Evolutionary conservation across 441 rosid species (phyloP).

Genomic region (Adansonia madagascariensis): DNA sequence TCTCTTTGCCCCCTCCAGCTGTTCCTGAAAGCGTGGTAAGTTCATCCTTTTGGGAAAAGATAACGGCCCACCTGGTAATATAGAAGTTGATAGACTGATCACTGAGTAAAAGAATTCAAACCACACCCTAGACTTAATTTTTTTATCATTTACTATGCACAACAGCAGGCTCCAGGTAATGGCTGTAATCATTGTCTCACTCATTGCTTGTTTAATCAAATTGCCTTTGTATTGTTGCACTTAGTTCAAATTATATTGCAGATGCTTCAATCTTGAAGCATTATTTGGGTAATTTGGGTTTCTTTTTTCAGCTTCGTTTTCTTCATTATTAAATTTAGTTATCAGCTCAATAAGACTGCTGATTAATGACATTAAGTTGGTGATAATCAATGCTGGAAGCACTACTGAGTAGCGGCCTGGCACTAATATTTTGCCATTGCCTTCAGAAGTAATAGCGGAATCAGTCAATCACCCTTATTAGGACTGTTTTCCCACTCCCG

Average conservation of each 20-base stretch:
- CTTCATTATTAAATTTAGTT: conserved; percentile 3
- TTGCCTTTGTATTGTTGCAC: neutral
- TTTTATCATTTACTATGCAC: neutral
- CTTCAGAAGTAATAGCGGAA: neutral
- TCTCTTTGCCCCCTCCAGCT: conserved; percentile 73
- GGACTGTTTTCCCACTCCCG: neutral
- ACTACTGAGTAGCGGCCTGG: neutral
- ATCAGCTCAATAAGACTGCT: neutral
- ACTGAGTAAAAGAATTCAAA: conserved; percentile 5
- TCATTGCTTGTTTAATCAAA: neutral
- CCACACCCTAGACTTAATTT: neutral
- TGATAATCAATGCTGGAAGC: neutral
- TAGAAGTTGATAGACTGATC: conserved; percentile 7
- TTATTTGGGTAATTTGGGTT: neutral
- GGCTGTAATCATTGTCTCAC: neutral
- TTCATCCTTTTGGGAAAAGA: conserved; percentile 20
- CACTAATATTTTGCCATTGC: neutral
- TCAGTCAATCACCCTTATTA: neutral
- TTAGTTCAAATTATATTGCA: conserved; percentile 1
- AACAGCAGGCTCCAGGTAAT: neutral
- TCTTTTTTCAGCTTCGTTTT: neutral
- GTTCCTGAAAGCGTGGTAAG: conserved; percentile 86
- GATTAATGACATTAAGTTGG: conserved; percentile 13
- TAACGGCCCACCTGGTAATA: neutral
- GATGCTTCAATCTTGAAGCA: conserved; percentile 9